Base-by-base conservation (phyloP, 1,284 basidiomycete species). In the Irpex sp. region DNA sequence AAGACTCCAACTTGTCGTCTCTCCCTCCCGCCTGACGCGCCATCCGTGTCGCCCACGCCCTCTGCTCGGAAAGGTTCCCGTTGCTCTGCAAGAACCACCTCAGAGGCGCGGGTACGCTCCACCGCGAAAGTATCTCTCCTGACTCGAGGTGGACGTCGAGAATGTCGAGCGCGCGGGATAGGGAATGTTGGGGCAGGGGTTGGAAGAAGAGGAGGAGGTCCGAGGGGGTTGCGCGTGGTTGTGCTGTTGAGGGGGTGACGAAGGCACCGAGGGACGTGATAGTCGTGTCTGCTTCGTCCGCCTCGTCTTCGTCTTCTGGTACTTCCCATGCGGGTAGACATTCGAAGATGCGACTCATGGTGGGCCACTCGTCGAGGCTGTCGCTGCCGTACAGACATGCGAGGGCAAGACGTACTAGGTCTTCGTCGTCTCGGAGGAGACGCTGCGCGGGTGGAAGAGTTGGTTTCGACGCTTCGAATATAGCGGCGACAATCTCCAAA, bases 61-160 rank as follows among this genome's bases (percentile, higher is more conserved):
- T 82, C 74, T 98, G 95, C 67, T 92, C 88, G 1, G 74, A 74
- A 36, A 77, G 77, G 70, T 93, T 82, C 39, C 81, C 75, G 58
- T 86, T 82, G 64, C 92, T 93, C 69, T 90, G 91, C 36, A 97
- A 78, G 72, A 97, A 92, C 88, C 94, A 96, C 17, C 87, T 83
- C 50, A 97, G 76, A 4, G 90, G 88, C 1, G 89, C 89, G 17
- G 91, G 84, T 1, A 92, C 90, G 68, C 84, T 84, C 94, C 95
- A 97, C 51, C 93, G 83, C 3, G 92, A 84, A 19, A 98, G 79
- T 56, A 94, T 93, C 76, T 97, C 95, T 13, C 93, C 95, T 0
- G 91, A 90, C 72, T 95, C 93, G n/a, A 98, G 83, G 74, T 97
- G 95, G 0, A 96, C 85, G 74, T 98, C 95, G 56, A 97, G 83